A percentile compares a stretch with the other conserved stretches of the same genome.
Conservation (phyloP, 805 yeast genomes). For the Candida maesae region DNA sequence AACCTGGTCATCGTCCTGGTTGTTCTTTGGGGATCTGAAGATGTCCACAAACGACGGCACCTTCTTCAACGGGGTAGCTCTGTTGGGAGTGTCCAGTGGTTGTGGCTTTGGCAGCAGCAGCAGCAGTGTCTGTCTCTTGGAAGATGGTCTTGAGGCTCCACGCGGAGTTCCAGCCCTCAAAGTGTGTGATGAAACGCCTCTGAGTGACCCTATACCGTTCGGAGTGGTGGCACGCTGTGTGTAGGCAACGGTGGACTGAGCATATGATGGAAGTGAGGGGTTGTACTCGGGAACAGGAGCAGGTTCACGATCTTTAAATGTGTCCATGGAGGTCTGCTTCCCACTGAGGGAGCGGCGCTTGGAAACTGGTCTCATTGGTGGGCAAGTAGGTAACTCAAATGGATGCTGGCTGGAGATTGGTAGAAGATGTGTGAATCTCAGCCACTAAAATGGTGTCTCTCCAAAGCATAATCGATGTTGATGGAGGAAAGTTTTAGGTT, state of each 20-base stretch:
- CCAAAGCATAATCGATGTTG: too few relatives aligned
- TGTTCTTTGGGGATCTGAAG: constrained; percentile 3
- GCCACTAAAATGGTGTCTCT: too few relatives aligned
- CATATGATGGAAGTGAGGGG: constrained; percentile 10
- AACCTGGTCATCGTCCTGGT: neutral
- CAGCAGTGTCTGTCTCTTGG: neutral
- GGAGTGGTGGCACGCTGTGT: constrained; percentile 2
- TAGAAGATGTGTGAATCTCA: too few relatives aligned
- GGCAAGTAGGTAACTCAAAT: too few relatives aligned
- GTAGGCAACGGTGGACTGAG: constrained; percentile 7
- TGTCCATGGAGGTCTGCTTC: neutral
- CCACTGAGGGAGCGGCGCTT: constrained; percentile 2
- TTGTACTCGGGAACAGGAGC: neutral
- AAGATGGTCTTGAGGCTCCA: constrained; percentile 6
- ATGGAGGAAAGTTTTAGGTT: too few relatives aligned
- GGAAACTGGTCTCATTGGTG: constrained; percentile 4
- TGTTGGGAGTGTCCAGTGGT: too few relatives aligned
- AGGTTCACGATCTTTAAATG: neutral
- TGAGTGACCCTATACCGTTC: neutral
- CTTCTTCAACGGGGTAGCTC: constrained; percentile 9
- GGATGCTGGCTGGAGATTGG: too few relatives aligned
- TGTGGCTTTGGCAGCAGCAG: too few relatives aligned
- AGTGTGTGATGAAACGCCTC: neutral
- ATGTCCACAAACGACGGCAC: constrained; percentile 10
- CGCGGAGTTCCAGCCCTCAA: constrained; percentile 10